Conservation (phyloP, 2,329 filamentous ascomycete species). For the Periconia sp. region DNA sequence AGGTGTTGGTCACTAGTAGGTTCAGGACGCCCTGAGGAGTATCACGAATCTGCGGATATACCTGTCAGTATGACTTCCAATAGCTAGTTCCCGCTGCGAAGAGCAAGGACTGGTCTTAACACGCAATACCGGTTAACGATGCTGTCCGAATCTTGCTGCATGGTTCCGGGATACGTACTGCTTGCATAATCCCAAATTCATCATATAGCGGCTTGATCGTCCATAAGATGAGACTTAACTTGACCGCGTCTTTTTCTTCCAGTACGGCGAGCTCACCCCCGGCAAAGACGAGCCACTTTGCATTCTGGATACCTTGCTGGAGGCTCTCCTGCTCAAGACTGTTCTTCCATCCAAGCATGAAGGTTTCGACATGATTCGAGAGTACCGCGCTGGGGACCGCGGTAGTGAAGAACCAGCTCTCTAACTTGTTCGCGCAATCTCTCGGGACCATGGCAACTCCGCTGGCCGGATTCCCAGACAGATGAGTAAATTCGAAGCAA, state of each 20-base stretch:
- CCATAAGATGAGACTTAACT: not conserved
- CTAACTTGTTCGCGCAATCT: not conserved
- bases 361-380: not conserved
- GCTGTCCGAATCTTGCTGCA: no score
- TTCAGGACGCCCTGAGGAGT: no score
- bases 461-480: not conserved
- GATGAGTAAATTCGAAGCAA: not conserved
- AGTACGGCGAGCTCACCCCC: slow-evolving; percentile 2
- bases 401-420: not conserved
- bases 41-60: no score
- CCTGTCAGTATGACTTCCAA: no score
- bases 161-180: not conserved
- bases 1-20: not conserved
- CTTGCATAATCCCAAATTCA: slow-evolving; percentile 1
- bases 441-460: not conserved
- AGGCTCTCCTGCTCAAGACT: not conserved
- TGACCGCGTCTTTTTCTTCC: not conserved
- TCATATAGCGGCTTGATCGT: slow-evolving; percentile 6
- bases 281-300: not conserved
- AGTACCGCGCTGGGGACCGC: not conserved
- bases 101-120: no score
- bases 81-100: no score
- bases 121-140: no score
- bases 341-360: not conserved
- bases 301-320: not conserved